Conservation (phyloP, 768 basidiomycete genomes). For the Lentinula lateritia region DNA sequence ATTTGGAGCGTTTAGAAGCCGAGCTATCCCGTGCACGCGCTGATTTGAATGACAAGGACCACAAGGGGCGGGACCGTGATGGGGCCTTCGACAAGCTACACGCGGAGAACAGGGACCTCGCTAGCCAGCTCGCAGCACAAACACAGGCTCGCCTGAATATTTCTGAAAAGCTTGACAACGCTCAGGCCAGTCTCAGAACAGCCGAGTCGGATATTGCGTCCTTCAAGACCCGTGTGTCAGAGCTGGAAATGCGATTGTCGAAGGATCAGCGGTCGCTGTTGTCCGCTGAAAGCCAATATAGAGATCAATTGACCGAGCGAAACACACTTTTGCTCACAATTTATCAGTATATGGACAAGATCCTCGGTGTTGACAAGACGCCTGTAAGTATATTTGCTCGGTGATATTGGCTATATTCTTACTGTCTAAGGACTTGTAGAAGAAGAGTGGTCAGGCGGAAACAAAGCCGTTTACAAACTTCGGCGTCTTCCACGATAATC, state of each 20-base stretch:
- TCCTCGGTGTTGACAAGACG: conserved; percentile 84
- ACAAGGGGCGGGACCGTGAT: conserved; percentile 63
- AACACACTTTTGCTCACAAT: conserved; percentile 89
- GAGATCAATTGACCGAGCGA: conserved; percentile 90
- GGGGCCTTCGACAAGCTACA: conserved; percentile 68
- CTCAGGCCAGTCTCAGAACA: conserved; percentile 53
- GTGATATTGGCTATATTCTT: neutral
- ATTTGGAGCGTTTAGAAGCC: conserved; percentile 74
- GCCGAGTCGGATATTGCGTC: conserved; percentile 63
- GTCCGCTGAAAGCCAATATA: conserved; percentile 70
- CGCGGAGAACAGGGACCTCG: conserved; percentile 75
- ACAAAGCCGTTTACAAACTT: conserved; percentile 95
- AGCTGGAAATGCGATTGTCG: conserved; percentile 74
- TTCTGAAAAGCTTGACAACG: conserved; percentile 81
- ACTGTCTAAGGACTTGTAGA: conserved; percentile 33
- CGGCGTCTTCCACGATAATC: conserved; percentile 88
- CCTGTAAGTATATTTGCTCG: conserved; percentile 47
- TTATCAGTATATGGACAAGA: conserved; percentile 93
- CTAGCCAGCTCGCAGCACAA: conserved; percentile 73
- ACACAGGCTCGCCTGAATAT: conserved; percentile 84
- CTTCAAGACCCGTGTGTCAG: conserved; percentile 57
- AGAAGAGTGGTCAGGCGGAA: conserved; percentile 70
- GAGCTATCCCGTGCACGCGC: conserved; percentile 67
- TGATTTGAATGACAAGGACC: conserved; percentile 66
- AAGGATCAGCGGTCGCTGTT: conserved; percentile 78